Evolutionary conservation across 495 filamentous ascomycete genomes (phyloP), one percentile per base, ranked within the genome.

Genomic region (Aspergillus incahuasiensis): DNA sequence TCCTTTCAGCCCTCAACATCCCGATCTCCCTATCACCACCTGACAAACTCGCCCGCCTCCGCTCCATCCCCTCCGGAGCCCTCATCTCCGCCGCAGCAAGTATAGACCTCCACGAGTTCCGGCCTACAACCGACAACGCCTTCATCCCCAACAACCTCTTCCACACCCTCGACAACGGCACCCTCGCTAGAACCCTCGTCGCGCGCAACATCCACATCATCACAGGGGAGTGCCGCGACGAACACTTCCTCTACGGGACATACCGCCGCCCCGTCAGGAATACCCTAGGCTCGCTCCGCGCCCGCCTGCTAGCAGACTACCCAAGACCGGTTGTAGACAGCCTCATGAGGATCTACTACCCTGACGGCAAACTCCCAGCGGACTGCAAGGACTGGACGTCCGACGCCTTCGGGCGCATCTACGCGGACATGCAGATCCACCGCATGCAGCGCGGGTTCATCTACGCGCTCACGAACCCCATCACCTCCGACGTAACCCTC

Each of bases 371-470:
- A 7, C 68, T 79, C 0, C 68, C 72, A 0, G 15, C 54, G 0
- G 46, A 68, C 16, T 61, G 65, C 15, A 58, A 60, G 5, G 52
- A 74, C 46, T 77, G 74, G 67, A 55, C 63, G 32, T 24, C 30
- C 16, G 78, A 84, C 35, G 74, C 76, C 9, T 85, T 82, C 65
- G 82, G 82, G 8, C 67, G 64, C 22, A 69, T 83, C 30, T 83
- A 83, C 54, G 80, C 81, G 1, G 78, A 83, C 56, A 77, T 82
- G 63, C 82, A 85, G 57, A 74, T 85, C 3, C 73, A 77, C 59
- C 62, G 64, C 25, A 74, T 74, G 61, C 72, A 77, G 63, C 69
- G 74, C 5, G 74, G 74, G 0, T 58, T 77, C 15, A 59, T 72
- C 32, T 56, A 75, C 43, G 62, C 70, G 0, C 57, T 77, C 0